These are phyloP conservation scores for Ajuga chamaepitys DNA, from an alignment of 257 asterid genomes.

Conservation along the genomic window DNA sequence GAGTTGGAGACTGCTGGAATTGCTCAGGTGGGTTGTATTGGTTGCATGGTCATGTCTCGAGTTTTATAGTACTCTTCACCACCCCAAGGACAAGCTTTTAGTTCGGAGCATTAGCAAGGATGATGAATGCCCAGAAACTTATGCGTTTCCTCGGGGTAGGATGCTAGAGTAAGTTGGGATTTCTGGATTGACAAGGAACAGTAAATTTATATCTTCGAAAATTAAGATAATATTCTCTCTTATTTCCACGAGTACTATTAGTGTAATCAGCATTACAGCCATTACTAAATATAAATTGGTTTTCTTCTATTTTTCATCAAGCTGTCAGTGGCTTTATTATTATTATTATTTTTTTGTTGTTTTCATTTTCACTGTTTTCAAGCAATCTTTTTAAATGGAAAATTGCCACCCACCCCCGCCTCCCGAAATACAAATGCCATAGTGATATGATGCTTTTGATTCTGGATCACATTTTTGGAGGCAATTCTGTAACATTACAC, in stretches of 20 bases:
- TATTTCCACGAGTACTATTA: background rate
- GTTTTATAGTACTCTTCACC: constrained; percentile 10
- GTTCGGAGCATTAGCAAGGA: constrained; percentile 20
- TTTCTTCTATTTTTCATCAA: background rate
- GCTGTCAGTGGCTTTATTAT: too few species aligned
- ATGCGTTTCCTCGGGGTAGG: constrained; percentile 19
- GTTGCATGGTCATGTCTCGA: constrained; percentile 14
- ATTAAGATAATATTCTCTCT: constrained; percentile 1
- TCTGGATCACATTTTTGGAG: background rate
- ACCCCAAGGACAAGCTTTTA: constrained; percentile 11
- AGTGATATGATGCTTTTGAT: constrained; percentile 1
- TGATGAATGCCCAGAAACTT: constrained; percentile 8
- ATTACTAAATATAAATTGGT: background rate
- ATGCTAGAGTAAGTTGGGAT: constrained; percentile 21
- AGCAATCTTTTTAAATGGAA: background rate
- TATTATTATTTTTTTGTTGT: too few species aligned
- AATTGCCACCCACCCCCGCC: background rate
- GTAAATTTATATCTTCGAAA: background rate
- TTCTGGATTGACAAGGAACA: constrained; percentile 1
- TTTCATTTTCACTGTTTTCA: background rate
- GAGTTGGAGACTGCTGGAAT: constrained; percentile 52
- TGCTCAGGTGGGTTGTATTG: constrained; percentile 55
- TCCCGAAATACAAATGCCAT: background rate
- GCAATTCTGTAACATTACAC: background rate
- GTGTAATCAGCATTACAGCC: background rate